Evolutionary conservation across 176 grass and related monocot genomes (phyloP), one percentile per base, ranked within the genome.

Genomic region (Musa beccarii): DNA sequence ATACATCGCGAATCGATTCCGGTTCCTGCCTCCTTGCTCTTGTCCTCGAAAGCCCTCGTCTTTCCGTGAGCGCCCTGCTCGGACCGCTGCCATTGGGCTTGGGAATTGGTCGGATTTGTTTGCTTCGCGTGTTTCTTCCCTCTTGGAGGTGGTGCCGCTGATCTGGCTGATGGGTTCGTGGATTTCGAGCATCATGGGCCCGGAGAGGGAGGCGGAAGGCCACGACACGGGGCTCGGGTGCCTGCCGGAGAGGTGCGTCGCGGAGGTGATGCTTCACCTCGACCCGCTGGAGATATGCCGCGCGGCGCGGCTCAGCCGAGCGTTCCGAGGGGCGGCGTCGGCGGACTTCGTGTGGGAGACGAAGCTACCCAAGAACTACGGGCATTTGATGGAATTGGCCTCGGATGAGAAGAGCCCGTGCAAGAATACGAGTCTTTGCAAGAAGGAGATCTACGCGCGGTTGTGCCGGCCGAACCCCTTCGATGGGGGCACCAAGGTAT

Each of bases 401-500:
- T 51, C 68, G 15, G 49, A 20, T 20, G 49, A n/a, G 68, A 71
- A 7, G 68, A 51, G 8, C 14, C 8, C 19, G 17, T 17, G 57
- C n/a, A 61, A 61, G n/a, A 61, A 61, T 16, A 8, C 43, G 19
- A 9, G 68, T 11, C 24, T 71, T 71, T 71, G 68, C 68, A 71
- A 51, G 49, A 71, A 52, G 68, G 68, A 71, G 49, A 71, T 71
- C 68, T 71, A 71, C 49, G 68, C 49, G 68, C 68, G 49, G 68
- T 20, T 71, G 34, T 71, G 68, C 68, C 15, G 34, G 14, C 29
- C 68, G 49, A 71, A 51, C 43, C 34, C 68, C 16, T 71, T 71
- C 49, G 68, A 71, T 51, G 68, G 68, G 43, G 68, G 68, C 68
- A 51, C 68, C 28, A 71, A 71, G 68, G 68, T 71, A 71, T 34